Evolutionary conservation across 192 early-diverging fungal species (phyloP), one percentile per base, ranked within the genome.

Genomic region (Umbelopsis sp.): DNA sequence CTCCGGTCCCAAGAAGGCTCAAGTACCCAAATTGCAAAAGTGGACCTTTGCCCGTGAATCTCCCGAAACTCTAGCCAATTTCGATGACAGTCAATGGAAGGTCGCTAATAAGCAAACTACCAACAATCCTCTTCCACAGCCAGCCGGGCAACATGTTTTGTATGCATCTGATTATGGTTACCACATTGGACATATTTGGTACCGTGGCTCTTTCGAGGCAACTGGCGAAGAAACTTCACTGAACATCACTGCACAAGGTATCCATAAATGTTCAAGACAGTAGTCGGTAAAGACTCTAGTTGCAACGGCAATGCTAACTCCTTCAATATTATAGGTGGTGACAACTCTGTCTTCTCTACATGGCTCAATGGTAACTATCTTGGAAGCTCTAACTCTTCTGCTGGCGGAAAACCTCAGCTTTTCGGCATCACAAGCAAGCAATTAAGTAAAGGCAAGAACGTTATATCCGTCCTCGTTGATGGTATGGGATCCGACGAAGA

Each of bases 401-500:
- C 36, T 45, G 34, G 41, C 32, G 70, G 45, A 24, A 44, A 22
- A 4, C 56, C 52, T 45, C 45, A 71, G 7, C 21, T 71, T 21
- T 51, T 71, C 49, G 29, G 62, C 9, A 34, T 71, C n/a, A 21
- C 70, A 26, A 45, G 21, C 41, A 71, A 43, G 17, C 26, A 45
- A 29, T 20, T 59, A 2, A 31, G 0, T 21, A 71, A 71, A 8
- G 70, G 70, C 32, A 25, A 53, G 16, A 74, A 74, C 24, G 69
- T 70, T 17, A 34, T 74, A 31, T 74, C 66, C 10, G 53, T 74
- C 1, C 66, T 74, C 44, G 52, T 74, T 25, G 72, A 74, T 2
- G 66, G 54, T 24, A 74, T 74, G 72, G 72, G 72, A 9, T 59
- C 51, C 3, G 72, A 74, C 16, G 72, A 74, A 22, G 72, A 74